A percentile compares a stretch with the other conserved stretches of the same genome.
These are phyloP conservation scores for Hypoxylon sp. DNA, from an alignment of 2,329 filamentous ascomycete species.

Conservation along the genomic window DNA sequence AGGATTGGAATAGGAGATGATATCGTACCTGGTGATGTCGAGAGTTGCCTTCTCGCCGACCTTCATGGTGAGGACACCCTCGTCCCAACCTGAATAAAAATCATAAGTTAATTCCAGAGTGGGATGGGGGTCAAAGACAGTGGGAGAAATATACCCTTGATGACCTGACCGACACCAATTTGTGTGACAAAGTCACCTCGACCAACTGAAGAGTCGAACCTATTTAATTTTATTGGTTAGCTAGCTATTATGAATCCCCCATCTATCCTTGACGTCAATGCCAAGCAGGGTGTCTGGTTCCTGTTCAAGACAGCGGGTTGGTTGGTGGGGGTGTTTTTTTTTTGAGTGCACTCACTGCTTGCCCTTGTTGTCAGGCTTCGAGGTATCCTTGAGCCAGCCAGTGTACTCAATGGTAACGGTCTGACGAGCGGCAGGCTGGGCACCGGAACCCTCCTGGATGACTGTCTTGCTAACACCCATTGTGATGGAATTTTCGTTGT, in stretches of 20 bases:
- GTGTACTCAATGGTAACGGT: conserved; percentile 90
- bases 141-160: conserved; percentile 71
- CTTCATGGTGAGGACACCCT: conserved; percentile 86
- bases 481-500: conserved; percentile 43
- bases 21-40: conserved; percentile 74
- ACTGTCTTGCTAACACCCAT: conserved; percentile 80
- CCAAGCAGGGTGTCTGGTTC: conserved; percentile 15
- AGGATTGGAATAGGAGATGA: conserved; percentile 9
- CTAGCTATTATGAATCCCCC: conserved; percentile 14
- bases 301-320: conserved; percentile 19
- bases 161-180: conserved; percentile 87
- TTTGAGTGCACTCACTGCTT: conserved; percentile 71
- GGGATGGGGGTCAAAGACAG: conserved; percentile 2
- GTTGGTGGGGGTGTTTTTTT: conserved; percentile 12
- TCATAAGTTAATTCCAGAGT: conserved; percentile 18
- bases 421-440: conserved; percentile 71
- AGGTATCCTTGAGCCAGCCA: conserved; percentile 79
- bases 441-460: conserved; percentile 67
- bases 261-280: conserved; percentile 23
- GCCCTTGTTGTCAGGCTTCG: conserved; percentile 71
- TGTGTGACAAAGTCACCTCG: conserved; percentile 77
- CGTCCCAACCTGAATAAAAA: conserved; percentile 74
- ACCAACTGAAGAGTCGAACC: conserved; percentile 88
- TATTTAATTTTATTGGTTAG: conserved; percentile 51
- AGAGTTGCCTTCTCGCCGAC: conserved; percentile 89